phyloP scores from a whole-genome alignment of 140 eudicot species.

The Erigeron philadelphicus region DNA sequence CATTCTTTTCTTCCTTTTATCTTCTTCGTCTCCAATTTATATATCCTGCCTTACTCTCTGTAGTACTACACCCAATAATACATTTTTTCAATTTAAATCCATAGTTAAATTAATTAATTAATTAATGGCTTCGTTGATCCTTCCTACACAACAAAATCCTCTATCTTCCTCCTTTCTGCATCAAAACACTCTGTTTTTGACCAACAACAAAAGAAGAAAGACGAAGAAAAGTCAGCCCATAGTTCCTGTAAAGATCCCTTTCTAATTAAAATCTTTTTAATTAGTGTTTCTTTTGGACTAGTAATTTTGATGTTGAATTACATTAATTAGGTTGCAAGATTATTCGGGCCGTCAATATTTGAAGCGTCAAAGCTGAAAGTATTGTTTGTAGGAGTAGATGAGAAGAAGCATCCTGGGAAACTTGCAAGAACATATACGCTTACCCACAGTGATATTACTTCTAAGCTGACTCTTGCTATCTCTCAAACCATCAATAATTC shows the following conservation, averaged over 20 bases:
- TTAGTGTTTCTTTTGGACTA: slow-evolving; percentile 2
- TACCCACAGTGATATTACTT: slow-evolving; percentile 83
- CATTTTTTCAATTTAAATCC: no score
- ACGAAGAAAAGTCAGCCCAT: slow-evolving; percentile 37
- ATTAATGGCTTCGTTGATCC: slow-evolving; percentile 51
- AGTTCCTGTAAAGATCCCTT: slow-evolving; percentile 39
- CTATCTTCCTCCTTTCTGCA: slow-evolving; percentile 26
- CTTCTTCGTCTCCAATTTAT: neutral
- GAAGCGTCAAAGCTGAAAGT: slow-evolving; percentile 92
- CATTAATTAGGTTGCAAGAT: slow-evolving; percentile 74
- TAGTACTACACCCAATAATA: neutral
- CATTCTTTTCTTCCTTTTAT: slow-evolving; percentile 4
- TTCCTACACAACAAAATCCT: slow-evolving; percentile 50
- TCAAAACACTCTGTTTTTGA: slow-evolving; percentile 25
- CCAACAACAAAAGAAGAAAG: slow-evolving; percentile 35
- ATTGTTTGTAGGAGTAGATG: slow-evolving; percentile 79
- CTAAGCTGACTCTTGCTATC: slow-evolving; percentile 81
- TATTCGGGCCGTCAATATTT: slow-evolving; percentile 91
- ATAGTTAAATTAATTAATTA: no score
- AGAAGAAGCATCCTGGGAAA: slow-evolving; percentile 76
- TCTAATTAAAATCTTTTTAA: neutral
- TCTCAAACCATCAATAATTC: slow-evolving; percentile 87
- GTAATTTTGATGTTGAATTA: slow-evolving; percentile 4
- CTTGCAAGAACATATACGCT: slow-evolving; percentile 92
- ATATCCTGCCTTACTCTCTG: slow-evolving; percentile 16